Conservation (phyloP, 805 yeast genomes). For the Cyberlindnera meyerae region DNA sequence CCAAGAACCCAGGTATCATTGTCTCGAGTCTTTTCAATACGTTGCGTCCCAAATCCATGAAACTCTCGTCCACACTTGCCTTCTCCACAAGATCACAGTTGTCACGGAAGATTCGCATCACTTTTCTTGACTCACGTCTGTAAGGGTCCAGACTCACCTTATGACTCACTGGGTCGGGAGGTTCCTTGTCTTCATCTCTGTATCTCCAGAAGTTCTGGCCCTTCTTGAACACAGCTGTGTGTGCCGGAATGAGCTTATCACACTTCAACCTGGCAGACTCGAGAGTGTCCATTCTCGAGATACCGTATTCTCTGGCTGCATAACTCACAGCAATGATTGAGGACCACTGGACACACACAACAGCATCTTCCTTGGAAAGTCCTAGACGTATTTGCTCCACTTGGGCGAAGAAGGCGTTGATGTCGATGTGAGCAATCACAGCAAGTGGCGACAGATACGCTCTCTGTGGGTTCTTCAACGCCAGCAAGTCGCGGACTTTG, state of each 20-base stretch:
- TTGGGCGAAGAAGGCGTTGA: constrained; percentile 95
- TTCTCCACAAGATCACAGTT: constrained; percentile 74
- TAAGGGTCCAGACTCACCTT: constrained; percentile 92
- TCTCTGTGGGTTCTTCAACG: constrained; percentile 39
- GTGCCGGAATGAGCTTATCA: constrained; percentile 71
- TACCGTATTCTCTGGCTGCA: constrained; percentile 83
- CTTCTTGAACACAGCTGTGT: constrained; percentile 88
- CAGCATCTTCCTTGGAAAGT: constrained; percentile 63
- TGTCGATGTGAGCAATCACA: constrained; percentile 79
- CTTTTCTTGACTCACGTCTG: constrained; percentile 78
- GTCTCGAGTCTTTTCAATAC: constrained; percentile 41
- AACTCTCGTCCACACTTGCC: constrained; percentile 94
- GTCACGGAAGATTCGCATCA: constrained; percentile 57
- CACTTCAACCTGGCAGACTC: constrained; percentile 70
- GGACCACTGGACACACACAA: constrained; percentile 93
- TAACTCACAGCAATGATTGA: constrained; percentile 85
- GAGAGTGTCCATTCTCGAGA: constrained; percentile 70
- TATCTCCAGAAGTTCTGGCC: constrained; percentile 86
- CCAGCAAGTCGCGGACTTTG: constrained; percentile 44
- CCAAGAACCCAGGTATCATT: constrained; percentile 42
- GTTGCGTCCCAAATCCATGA: constrained; percentile 72
- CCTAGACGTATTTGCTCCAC: constrained; percentile 78
- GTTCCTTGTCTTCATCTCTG: constrained; percentile 40
- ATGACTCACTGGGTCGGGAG: constrained; percentile 56
- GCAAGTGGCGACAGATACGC: constrained; percentile 67